Evolutionary conservation across 768 basidiomycete species (phyloP).

Genomic region (Suillus ampliporus): DNA sequence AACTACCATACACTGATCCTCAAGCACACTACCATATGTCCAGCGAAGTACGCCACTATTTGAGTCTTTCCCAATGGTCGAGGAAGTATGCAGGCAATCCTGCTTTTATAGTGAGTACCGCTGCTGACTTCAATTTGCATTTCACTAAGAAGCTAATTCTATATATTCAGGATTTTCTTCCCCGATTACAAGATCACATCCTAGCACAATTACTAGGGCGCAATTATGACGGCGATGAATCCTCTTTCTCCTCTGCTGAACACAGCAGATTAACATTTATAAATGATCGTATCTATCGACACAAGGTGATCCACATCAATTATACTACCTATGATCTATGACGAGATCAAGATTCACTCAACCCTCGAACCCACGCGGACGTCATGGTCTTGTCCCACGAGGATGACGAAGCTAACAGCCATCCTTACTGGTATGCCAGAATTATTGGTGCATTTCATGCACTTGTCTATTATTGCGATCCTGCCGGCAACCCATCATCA

Average conservation of each 20-base stretch:
- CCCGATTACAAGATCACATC: slow-evolving; percentile 24
- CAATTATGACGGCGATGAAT: slow-evolving; percentile 35
- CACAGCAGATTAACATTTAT: slow-evolving; percentile 24
- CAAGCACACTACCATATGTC: neutral
- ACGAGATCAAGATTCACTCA: slow-evolving; percentile 44
- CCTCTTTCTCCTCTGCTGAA: slow-evolving; percentile 23
- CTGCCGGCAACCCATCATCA: neutral
- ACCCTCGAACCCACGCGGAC: slow-evolving; percentile 34
- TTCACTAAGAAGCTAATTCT: no score
- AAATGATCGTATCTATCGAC: slow-evolving; percentile 29
- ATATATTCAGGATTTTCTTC: slow-evolving; percentile 21
- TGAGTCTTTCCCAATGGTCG: neutral
- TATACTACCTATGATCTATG: slow-evolving; percentile 37
- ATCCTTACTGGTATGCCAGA: slow-evolving; percentile 45
- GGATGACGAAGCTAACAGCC: slow-evolving; percentile 12
- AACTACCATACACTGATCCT: neutral
- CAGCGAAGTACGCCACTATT: neutral
- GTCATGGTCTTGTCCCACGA: neutral
- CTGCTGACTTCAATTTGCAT: neutral
- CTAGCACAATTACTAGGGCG: slow-evolving; percentile 14
- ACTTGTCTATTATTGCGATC: neutral
- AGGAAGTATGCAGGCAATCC: neutral
- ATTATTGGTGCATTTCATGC: neutral
- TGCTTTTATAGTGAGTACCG: neutral
- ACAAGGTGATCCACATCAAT: slow-evolving; percentile 16